These are phyloP conservation scores for Trichoderma hamatum DNA, from an alignment of 2,329 filamentous ascomycete genomes.

Conservation along the genomic window DNA sequence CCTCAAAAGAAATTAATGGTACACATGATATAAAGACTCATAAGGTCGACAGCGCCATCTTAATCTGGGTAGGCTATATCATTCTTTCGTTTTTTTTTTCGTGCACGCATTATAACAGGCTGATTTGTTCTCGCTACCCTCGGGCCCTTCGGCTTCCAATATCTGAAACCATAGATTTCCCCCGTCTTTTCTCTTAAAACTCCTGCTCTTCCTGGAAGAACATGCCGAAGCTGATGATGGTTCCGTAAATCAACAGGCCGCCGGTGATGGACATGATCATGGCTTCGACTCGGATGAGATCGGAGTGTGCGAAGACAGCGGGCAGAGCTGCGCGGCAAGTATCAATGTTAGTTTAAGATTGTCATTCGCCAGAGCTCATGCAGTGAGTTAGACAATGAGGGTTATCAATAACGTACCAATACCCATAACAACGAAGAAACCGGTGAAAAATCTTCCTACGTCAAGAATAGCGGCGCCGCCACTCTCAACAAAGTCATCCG, in stretches of 20 bases:
- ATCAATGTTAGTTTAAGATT: background rate
- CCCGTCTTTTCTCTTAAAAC: constrained; percentile 59
- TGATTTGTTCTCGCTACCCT: background rate
- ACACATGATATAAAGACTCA: constrained; percentile 21
- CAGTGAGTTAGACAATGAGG: background rate
- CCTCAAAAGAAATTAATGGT: constrained; percentile 4
- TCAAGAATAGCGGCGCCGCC: constrained; percentile 84
- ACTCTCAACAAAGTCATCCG: constrained; percentile 92
- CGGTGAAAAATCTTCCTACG: constrained; percentile 90
- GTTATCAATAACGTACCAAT: constrained; percentile 69
- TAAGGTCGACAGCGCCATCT: constrained; percentile 9
- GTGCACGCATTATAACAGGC: background rate
- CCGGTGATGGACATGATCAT: constrained; percentile 96
- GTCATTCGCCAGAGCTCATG: background rate
- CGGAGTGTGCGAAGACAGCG: constrained; percentile 82
- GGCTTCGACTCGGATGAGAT: constrained; percentile 78
- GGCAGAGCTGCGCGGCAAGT: constrained; percentile 65
- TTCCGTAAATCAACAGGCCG: constrained; percentile 93
- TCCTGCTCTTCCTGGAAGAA: constrained; percentile 99
- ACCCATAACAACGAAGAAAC: constrained; percentile 96
- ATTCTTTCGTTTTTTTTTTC: background rate
- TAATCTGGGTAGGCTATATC: background rate
- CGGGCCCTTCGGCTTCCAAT: background rate
- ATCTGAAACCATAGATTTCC: no score
- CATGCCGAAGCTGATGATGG: constrained; percentile 96